Conservation (phyloP, 768 basidiomycete species). For the Suillus discolor region DNA sequence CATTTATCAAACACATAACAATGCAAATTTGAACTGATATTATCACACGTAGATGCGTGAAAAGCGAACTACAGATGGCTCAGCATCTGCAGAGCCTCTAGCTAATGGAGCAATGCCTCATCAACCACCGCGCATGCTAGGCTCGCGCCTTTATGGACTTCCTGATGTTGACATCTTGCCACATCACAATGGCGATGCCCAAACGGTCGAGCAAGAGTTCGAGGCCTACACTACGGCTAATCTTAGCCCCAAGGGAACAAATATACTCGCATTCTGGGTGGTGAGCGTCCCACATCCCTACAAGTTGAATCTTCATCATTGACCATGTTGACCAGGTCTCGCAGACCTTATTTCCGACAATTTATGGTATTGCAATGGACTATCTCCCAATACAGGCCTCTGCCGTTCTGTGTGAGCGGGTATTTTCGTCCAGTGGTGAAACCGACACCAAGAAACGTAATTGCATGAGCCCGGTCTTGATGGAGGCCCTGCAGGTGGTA, state of each 20-base stretch:
- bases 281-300: no score
- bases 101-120: not conserved
- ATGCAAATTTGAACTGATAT: not conserved
- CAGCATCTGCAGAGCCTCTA: not conserved
- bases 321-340: not conserved
- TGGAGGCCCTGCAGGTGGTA: no score
- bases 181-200: no score
- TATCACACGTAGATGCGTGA: not conserved
- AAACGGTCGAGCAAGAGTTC: no score
- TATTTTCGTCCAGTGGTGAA: slow-evolving; percentile 20
- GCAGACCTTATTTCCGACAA: not conserved
- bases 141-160: not conserved
- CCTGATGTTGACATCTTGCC: not conserved
- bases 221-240: no score
- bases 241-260: not conserved
- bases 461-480: no score
- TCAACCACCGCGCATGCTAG: not conserved
- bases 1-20: not conserved
- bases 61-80: not conserved
- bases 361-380: slow-evolving; percentile 18
- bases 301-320: no score
- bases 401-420: slow-evolving; percentile 22
- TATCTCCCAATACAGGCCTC: slow-evolving; percentile 25
- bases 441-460: no score
- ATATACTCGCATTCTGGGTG: not conserved